Evolutionary conservation across 805 yeast genomes (phyloP).

Genomic region (Hanseniaspora guilliermondii): DNA sequence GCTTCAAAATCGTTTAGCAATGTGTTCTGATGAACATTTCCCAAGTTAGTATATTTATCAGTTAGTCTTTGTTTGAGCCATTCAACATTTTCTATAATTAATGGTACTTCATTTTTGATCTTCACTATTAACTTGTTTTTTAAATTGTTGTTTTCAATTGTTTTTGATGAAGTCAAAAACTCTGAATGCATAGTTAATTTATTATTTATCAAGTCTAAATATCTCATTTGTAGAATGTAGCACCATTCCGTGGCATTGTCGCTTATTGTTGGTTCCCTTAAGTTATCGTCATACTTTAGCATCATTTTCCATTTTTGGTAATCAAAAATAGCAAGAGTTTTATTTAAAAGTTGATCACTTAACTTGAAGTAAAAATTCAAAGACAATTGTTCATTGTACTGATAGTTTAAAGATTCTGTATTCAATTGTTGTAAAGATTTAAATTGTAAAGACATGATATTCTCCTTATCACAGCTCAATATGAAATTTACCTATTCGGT

Average conservation of each 20-base stretch:
- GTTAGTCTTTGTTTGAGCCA: conserved; percentile 22
- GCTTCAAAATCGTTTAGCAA: neutral
- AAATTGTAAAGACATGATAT: neutral
- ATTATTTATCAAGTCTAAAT: conserved; percentile 36
- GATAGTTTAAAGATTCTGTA: conserved; percentile 41
- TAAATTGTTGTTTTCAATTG: conserved; percentile 8
- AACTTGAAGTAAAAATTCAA: conserved; percentile 45
- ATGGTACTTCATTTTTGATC: conserved; percentile 26
- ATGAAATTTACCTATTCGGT: too few relatives aligned
- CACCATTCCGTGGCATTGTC: conserved; percentile 13
- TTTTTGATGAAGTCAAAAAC: conserved; percentile 4
- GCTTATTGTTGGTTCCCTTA: neutral
- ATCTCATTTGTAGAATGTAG: conserved; percentile 36
- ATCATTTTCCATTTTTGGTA: conserved; percentile 11
- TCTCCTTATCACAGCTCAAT: neutral
- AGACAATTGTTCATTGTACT: conserved; percentile 40
- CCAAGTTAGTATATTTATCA: neutral
- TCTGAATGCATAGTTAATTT: conserved; percentile 25
- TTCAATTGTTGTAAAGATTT: conserved; percentile 23
- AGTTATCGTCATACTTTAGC: neutral
- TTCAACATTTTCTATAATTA: conserved; percentile 23
- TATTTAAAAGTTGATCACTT: conserved; percentile 33
- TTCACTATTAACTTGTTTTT: conserved; percentile 21
- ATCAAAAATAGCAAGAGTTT: conserved; percentile 29
- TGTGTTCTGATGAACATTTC: neutral